Conservation (phyloP, 2,329 filamentous ascomycete species). For the Scedosporium minutisporum region DNA sequence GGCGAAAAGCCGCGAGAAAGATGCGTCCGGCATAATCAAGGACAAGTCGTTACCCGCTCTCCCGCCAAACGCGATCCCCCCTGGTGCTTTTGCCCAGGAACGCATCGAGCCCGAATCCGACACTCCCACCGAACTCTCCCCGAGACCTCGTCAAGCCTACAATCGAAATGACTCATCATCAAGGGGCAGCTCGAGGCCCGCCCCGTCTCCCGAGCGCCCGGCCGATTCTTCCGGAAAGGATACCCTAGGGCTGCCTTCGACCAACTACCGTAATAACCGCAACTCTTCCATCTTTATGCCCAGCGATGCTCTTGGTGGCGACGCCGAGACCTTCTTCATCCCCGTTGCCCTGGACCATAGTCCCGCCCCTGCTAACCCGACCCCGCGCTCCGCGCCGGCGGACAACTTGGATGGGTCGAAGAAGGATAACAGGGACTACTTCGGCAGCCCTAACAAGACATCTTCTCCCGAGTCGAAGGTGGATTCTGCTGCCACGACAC, state of each 20-base stretch:
- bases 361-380: conserved; percentile 40
- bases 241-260: conserved; percentile 60
- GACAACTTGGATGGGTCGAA: conserved; percentile 37
- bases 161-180: conserved; percentile 36
- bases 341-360: conserved; percentile 66
- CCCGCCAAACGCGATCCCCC: conserved; percentile 62
- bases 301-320: conserved; percentile 33
- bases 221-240: conserved; percentile 29
- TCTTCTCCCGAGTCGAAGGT: conserved; percentile 28
- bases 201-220: conserved; percentile 44
- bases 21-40: conserved; percentile 56
- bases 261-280: conserved; percentile 69
- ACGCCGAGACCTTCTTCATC: conserved; percentile 64
- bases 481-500: conserved; percentile 45
- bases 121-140: conserved; percentile 60
- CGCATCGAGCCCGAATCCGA: conserved; percentile 53
- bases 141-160: conserved; percentile 45
- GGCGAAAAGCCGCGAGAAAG: conserved; percentile 54
- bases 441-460: conserved; percentile 35
- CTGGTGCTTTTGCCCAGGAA: conserved; percentile 52
- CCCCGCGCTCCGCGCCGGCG: conserved; percentile 40
- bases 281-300: conserved; percentile 57
- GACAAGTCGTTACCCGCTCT: conserved; percentile 92
- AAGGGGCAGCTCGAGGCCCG: conserved; percentile 33
- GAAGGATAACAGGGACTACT: conserved; percentile 49